Evolutionary conservation across 1,284 basidiomycete species (phyloP), one percentile per base, ranked within the genome.

Genomic region (Melampsora abietis-canadensis): DNA sequence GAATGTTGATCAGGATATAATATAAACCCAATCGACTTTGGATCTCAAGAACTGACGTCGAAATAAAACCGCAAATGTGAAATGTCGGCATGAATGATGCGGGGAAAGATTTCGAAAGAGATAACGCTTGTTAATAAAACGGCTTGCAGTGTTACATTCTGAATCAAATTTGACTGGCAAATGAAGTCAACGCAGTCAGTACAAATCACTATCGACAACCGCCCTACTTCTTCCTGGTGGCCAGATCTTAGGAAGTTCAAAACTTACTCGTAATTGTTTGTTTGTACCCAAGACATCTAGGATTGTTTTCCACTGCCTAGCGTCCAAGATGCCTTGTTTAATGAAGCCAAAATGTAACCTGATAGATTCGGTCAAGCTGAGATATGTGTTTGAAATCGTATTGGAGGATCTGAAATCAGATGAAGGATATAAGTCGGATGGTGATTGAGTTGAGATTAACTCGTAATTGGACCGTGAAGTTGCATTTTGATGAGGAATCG

Each of bases 41-140:
- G 8, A 27, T 21, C 7, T 12, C 19, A 54, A n/a, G 51, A n/a
- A 54, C 51, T 54, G 51, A 54, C 51, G 51, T 54, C 51, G 27
- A 54, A 54, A 7, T 21, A 54, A 54, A 54, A 54, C 6, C 51
- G 51, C 14, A 54, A 27, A 17, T 54, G 51, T 54, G 51, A 54
- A 17, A 54, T 54, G 51, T 54, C 51, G 51, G 21, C 21, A 54
- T 54, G 51, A 27, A 54, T 54, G 19, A 54, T 21, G 8, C 51
- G 51, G 4, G 51, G 51, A 21, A 54, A 27, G n/a, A 54, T n/a
- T 21, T 54, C 51, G 15, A 54, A 54, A 5, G 51, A 54, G 19
- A 54, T 54, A 17, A 54, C 15, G 14, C 51, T 54, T n/a, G 51
- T 54, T n/a, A 54, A 27, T 27, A 54, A 54, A 54, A 54, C 51